Evolutionary conservation across 352 stramenopile genomes (phyloP).

Genomic region (Phytophthora vignae): DNA sequence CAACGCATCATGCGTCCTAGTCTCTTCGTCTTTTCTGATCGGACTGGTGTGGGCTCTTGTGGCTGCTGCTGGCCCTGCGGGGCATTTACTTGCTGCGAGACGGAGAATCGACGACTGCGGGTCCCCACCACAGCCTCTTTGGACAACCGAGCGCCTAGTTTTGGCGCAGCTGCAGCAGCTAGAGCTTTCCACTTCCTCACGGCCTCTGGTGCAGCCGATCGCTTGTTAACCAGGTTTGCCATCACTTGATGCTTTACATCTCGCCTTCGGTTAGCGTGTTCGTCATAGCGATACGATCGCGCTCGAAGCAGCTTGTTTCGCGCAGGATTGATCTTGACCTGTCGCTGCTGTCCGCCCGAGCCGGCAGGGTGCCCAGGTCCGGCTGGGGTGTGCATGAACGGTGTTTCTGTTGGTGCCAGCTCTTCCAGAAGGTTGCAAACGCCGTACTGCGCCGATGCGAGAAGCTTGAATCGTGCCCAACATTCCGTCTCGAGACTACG

Average conservation of each 20-base stretch:
- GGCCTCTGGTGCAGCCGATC: slow-evolving; percentile 1
- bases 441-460: slow-evolving; percentile 41
- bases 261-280: slow-evolving; percentile 6
- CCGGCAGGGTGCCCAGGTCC: neutral
- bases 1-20: slow-evolving; percentile 48
- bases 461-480: slow-evolving; percentile 57
- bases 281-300: slow-evolving; percentile 23
- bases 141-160: slow-evolving; percentile 13
- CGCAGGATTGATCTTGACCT: slow-evolving; percentile 27
- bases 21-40: slow-evolving; percentile 14
- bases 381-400: neutral
- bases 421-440: slow-evolving; percentile 46
- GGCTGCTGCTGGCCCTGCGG: neutral
- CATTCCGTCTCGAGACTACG: slow-evolving; percentile 55
- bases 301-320: slow-evolving; percentile 17
- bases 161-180: slow-evolving; percentile 22
- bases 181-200: slow-evolving; percentile 24
- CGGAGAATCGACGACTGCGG: slow-evolving; percentile 19
- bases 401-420: slow-evolving; percentile 26
- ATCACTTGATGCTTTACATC: neutral
- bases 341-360: slow-evolving; percentile 4
- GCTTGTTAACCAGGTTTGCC: neutral
- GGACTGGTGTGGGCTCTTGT: neutral
- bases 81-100: neutral
- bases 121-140: neutral